Percentiles rank a stretch among this genome's conserved stretches.
These are phyloP conservation scores for Penicillium bialowiezense DNA, from an alignment of 495 filamentous ascomycete species.

Conservation along the genomic window DNA sequence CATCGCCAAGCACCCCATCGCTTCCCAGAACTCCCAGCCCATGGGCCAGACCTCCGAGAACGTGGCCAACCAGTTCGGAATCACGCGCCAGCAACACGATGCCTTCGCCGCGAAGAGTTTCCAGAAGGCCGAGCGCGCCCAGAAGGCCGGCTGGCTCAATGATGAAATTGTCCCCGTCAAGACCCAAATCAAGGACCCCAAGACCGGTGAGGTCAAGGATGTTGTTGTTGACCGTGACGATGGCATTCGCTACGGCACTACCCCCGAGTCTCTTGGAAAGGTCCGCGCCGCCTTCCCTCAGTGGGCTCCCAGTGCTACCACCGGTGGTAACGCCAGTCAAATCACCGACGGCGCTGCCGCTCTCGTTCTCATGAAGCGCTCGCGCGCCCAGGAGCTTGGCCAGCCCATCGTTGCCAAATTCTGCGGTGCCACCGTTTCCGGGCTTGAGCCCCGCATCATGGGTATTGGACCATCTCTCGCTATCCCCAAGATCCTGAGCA, in stretches of 20 bases:
- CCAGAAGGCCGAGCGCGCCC: constrained; percentile 79
- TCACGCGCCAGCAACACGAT: constrained; percentile 74
- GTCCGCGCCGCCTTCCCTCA: constrained; percentile 86
- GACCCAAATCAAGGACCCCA: constrained; percentile 74
- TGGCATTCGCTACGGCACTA: constrained; percentile 87
- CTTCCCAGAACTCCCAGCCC: constrained; percentile 77
- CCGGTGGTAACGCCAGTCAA: constrained; percentile 89
- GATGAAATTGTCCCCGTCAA: constrained; percentile 90
- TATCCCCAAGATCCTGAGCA: constrained; percentile 85
- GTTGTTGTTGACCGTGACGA: constrained; percentile 83
- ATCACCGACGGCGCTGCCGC: constrained; percentile 94
- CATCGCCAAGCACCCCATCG: constrained; percentile 68
- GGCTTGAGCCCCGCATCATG: constrained; percentile 91
- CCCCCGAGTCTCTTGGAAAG: constrained; percentile 74
- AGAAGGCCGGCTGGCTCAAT: constrained; percentile 87
- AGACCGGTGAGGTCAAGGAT: constrained; percentile 72
- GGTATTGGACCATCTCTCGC: constrained; percentile 90
- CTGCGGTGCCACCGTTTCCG: constrained; percentile 81
- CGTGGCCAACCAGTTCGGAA: constrained; percentile 80
- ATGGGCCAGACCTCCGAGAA: constrained; percentile 99
- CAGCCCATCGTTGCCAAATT: constrained; percentile 93
- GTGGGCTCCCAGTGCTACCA: constrained; percentile 79
- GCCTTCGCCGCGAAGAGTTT: constrained; percentile 80
- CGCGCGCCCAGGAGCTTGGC: constrained; percentile 73
- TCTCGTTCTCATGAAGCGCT: constrained; percentile 89